Evolutionary conservation across 345 rosid species (phyloP).

Genomic region (Dipteronia dyeriana): DNA sequence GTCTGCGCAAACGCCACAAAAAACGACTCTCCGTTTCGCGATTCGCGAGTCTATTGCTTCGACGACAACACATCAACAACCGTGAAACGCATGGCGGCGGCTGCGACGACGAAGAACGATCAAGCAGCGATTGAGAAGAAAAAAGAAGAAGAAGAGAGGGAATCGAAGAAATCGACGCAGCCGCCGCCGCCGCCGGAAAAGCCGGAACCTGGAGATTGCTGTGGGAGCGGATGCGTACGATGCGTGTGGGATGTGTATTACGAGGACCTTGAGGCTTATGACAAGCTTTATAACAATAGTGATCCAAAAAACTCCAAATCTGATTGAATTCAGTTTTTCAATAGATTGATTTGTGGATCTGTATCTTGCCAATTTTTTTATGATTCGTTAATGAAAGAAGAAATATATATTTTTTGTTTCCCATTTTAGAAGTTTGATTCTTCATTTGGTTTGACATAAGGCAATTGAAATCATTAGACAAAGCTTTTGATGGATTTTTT

Average conservation of each 20-base stretch:
- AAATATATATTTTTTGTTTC: too few relatives aligned
- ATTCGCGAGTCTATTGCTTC: conserved; percentile 5
- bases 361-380: too few relatives aligned
- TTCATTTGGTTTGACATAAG: too few relatives aligned
- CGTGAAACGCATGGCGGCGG: conserved; percentile 13
- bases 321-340: not conserved
- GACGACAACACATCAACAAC: not conserved
- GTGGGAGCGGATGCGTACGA: conserved; percentile 91
- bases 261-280: conserved; percentile 79
- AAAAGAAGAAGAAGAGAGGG: conserved; percentile 17
- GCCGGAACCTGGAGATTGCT: conserved; percentile 93
- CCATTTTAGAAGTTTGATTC: too few relatives aligned
- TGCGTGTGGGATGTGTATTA: conserved; percentile 96
- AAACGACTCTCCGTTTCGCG: not conserved
- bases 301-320: conserved; percentile 28
- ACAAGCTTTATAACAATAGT: conserved; percentile 39
- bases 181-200: conserved; percentile 77
- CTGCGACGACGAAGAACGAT: conserved; percentile 18
- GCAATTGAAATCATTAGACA: too few relatives aligned
- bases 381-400: too few relatives aligned
- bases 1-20: conserved; percentile 1
- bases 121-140: not conserved
- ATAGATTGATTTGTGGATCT: not conserved
- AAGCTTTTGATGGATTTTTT: too few relatives aligned
- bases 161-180: conserved; percentile 12